phyloP scores from a whole-genome alignment of 345 rosid genomes.

The Cardamine resedifolia region DNA sequence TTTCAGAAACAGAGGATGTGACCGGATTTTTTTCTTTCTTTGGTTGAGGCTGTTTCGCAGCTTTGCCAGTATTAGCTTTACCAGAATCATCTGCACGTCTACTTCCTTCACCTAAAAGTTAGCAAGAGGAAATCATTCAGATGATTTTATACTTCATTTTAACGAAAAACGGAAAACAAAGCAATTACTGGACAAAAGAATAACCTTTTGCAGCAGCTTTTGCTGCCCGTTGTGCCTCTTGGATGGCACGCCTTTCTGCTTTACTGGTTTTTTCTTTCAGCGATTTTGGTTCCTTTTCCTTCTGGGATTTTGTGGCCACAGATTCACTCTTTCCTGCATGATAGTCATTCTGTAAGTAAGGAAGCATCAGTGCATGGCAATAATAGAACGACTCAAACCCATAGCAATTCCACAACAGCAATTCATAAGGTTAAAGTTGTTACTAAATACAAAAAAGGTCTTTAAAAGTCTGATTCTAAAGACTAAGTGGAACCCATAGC shows the following conservation, averaged over 20 bases:
- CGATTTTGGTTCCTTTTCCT: conserved; percentile 43
- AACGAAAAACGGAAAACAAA: neutral
- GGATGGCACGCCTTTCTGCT: conserved; percentile 72
- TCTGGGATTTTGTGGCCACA: conserved; percentile 33
- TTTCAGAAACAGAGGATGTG: conserved; percentile 48
- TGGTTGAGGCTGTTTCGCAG: conserved; percentile 49
- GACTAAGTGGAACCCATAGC: neutral
- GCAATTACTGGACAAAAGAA: neutral
- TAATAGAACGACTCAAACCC: conserved; percentile 7
- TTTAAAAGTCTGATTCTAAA: neutral
- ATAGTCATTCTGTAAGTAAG: conserved; percentile 21
- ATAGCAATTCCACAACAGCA: neutral
- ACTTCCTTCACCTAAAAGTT: conserved; percentile 44
- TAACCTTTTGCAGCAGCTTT: conserved; percentile 50
- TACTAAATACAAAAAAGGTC: neutral
- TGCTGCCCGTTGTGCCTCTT: conserved; percentile 68
- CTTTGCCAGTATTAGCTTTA: conserved; percentile 43
- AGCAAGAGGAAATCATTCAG: conserved; percentile 16
- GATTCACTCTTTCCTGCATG: conserved; percentile 47
- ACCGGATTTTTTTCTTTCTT: conserved; percentile 51
- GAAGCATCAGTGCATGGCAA: neutral
- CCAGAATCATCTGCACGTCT: conserved; percentile 41
- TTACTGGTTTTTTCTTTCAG: conserved; percentile 62
- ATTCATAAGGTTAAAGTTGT: neutral
- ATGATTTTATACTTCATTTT: neutral